These are phyloP conservation scores for Chlorella sp. DNA, from an alignment of 139 green algal species.

Conservation along the genomic window DNA sequence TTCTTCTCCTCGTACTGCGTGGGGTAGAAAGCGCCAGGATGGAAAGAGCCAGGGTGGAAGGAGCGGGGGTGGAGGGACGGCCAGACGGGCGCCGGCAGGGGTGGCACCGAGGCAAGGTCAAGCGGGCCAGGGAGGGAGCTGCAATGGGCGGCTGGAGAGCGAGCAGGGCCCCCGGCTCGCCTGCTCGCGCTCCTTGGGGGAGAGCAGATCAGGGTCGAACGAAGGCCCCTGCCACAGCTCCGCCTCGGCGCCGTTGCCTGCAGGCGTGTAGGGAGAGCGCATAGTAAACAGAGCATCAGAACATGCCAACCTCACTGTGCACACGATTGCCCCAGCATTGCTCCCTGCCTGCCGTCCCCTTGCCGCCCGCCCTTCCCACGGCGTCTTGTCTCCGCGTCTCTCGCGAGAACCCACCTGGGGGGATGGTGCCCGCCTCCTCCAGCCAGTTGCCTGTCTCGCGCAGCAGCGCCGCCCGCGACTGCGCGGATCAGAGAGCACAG, in stretches of 20 bases:
- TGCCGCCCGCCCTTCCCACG: too few relatives aligned
- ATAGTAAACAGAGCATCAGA: neutral
- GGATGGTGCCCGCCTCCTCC: constrained; percentile 55
- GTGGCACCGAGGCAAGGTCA: too few relatives aligned
- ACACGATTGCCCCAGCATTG: neutral
- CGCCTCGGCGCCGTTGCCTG: constrained; percentile 70
- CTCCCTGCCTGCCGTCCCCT: neutral
- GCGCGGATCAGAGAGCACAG: neutral
- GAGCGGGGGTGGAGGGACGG: neutral
- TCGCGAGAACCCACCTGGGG: constrained; percentile 62
- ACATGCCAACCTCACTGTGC: neutral
- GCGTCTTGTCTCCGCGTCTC: too few relatives aligned
- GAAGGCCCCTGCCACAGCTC: constrained; percentile 62
- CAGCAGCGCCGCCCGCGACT: constrained; percentile 65
- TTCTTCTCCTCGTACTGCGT: constrained; percentile 83
- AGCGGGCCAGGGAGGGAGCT: too few relatives aligned
- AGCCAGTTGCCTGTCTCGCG: constrained; percentile 70
- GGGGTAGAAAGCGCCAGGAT: constrained; percentile 55
- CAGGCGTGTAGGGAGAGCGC: neutral
- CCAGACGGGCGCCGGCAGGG: too few relatives aligned
- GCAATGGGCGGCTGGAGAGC: too few relatives aligned
- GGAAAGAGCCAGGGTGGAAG: constrained; percentile 37
- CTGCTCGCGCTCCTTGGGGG: neutral
- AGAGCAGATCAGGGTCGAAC: neutral
- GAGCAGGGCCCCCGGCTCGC: too few relatives aligned